Base-by-base conservation (phyloP, 345 rosid species). In the Hypericum perforatum region DNA sequence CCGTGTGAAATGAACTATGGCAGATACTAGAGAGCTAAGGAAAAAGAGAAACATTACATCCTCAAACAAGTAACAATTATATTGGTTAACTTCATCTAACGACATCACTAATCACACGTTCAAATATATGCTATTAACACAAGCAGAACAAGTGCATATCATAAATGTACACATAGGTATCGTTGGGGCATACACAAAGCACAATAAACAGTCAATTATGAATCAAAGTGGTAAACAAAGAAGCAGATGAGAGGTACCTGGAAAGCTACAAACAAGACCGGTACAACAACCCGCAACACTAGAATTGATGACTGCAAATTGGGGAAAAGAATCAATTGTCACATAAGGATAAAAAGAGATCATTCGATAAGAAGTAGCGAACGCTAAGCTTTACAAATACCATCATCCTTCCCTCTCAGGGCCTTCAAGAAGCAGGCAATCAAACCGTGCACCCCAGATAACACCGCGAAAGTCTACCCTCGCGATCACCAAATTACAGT, bases 241-340 rank as follows among this genome's bases (percentile, higher is more conserved):
- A 14, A 43, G 10, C 48, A 14, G 48, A 6, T 12, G 10, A 44
- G 6, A 2, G 22, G 32, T 76, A 89, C 95, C 95, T 5, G 95
- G 97, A 64, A 76, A 80, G 74, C 97, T 85, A 62, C 85, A 71
- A 66, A 89, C 95, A 52, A 82, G 77, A 39, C 95, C 91, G 60
- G 97, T 82, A 68, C 91, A 89, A 62, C 95, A 89, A 53, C 97
- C 95, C 56, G 94, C 98, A 48, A 92, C 74, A 61, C 94, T 95
- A 36, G 90, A 82, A 85, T 85, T 92, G 55, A 82, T 62, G 53
- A 75, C 98, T 92, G 75, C 76, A 72, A 41, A 57, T 39, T 11
- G 6, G 40, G 22, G 37, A 64, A 51, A 56, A 57, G 57, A 13
- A 15, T 60, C 11, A 6, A 15, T 40, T 39, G 44, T 43, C 59